Conservation (phyloP, 73 alveolate species). For the Halteria grandinella region DNA sequence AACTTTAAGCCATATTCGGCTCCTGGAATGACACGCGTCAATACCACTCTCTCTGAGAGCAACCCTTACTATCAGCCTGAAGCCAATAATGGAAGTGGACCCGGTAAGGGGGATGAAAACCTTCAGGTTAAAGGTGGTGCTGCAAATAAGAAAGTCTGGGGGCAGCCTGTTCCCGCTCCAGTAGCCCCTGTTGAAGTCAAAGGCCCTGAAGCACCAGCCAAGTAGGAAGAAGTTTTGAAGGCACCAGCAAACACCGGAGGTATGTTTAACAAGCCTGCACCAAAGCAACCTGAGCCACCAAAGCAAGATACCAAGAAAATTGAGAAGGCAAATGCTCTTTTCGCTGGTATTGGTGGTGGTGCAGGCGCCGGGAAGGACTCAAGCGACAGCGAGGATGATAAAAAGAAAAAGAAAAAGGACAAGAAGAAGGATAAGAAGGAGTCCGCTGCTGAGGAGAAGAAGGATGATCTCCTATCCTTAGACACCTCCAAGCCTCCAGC, state of each 20-base stretch:
- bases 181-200: neutral
- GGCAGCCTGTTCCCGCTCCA: conserved; percentile 10
- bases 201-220: too few relatives aligned
- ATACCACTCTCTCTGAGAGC: conserved; percentile 39
- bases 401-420: neutral
- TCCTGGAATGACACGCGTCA: conserved; percentile 55
- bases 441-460: neutral
- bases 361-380: neutral
- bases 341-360: conserved; percentile 58
- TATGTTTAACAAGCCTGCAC: conserved; percentile 15
- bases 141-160: conserved; percentile 25
- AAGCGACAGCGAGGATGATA: conserved; percentile 42
- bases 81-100: too few relatives aligned
- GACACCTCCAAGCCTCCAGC: too few relatives aligned
- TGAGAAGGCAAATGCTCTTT: conserved; percentile 20
- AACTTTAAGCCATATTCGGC: conserved; percentile 82
- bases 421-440: conserved; percentile 30
- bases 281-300: conserved; percentile 11
- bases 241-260: neutral
- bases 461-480: too few relatives aligned
- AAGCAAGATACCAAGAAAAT: conserved; percentile 25
- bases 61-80: conserved; percentile 67
- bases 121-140: too few relatives aligned
- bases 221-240: too few relatives aligned
- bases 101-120: too few relatives aligned